Evolutionary conservation across 257 asterid species (phyloP).

Genomic region (Capsicum rhomboideum): DNA sequence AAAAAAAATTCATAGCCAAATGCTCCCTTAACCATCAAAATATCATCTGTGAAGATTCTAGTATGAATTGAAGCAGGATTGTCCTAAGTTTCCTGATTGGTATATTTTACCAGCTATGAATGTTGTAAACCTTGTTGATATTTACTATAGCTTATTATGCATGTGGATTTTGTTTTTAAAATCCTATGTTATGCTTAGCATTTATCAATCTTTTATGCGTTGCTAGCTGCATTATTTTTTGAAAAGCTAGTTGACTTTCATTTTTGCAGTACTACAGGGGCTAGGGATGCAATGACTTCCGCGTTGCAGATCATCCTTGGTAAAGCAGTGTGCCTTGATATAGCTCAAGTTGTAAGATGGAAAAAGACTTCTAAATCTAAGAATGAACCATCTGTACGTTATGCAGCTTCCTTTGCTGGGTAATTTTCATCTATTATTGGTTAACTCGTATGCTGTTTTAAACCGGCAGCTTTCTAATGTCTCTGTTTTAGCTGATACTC

Average conservation of each 20-base stretch:
- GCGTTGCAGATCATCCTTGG: constrained; percentile 93
- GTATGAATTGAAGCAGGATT: not conserved
- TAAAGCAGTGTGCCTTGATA: constrained; percentile 73
- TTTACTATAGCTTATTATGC: not conserved
- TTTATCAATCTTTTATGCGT: not conserved
- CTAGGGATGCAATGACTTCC: constrained; percentile 89
- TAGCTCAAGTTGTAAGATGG: constrained; percentile 96
- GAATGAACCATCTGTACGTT: constrained; percentile 87
- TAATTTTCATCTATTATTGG: constrained; percentile 27
- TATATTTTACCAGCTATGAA: not conserved
- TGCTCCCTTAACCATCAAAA: too few relatives aligned
- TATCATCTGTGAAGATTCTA: not conserved
- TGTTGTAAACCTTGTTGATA: not conserved
- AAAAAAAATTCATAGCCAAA: too few relatives aligned
- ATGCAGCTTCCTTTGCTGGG: constrained; percentile 99
- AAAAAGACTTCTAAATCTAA: constrained; percentile 53
- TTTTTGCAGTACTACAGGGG: constrained; percentile 88
- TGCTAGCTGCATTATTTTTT: not conserved
- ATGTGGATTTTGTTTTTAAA: not conserved
- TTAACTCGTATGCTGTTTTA: not conserved
- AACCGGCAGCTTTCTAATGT: not conserved
- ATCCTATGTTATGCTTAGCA: not conserved
- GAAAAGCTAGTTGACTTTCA: constrained; percentile 4
- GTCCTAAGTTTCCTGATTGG: not conserved
- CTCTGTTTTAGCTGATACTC: not conserved